Conservation (phyloP, 2,329 filamentous ascomycete genomes). For the Calonectria multiphialidica region DNA sequence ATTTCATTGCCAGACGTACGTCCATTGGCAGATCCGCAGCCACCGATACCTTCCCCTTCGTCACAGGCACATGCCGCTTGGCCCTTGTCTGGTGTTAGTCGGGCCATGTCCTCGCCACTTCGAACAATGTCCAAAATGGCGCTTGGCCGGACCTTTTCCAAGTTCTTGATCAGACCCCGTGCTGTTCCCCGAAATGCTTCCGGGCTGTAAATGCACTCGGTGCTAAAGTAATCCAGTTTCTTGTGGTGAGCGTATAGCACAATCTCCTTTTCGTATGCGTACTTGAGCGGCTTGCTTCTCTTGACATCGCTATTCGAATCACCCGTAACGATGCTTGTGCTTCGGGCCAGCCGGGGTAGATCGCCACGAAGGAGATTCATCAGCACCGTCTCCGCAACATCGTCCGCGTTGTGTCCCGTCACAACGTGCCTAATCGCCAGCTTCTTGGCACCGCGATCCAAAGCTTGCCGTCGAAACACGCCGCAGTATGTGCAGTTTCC, state of each 20-base stretch:
- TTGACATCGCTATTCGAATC: constrained; percentile 88
- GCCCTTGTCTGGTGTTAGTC: constrained; percentile 64
- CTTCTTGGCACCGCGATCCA: constrained; percentile 91
- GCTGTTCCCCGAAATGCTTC: constrained; percentile 97
- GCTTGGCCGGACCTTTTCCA: constrained; percentile 92
- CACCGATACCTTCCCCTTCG: constrained; percentile 63
- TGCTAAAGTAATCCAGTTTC: constrained; percentile 97
- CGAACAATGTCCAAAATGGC: constrained; percentile 95
- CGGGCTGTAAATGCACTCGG: constrained; percentile 97
- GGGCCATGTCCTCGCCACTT: constrained; percentile 96
- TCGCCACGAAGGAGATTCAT: constrained; percentile 97
- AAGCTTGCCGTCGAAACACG: constrained; percentile 92
- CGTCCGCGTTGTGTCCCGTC: constrained; percentile 97
- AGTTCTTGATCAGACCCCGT: constrained; percentile 90
- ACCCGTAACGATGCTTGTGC: constrained; percentile 89
- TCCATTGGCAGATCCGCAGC: constrained; percentile 77
- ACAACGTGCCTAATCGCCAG: constrained; percentile 93
- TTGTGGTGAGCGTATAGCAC: constrained; percentile 98
- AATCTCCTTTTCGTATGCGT: constrained; percentile 99
- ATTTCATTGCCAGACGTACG: constrained; percentile 80
- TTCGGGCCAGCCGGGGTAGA: constrained; percentile 85
- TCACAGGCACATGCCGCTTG: constrained; percentile 52
- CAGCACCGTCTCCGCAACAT: constrained; percentile 95
- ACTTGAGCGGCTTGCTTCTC: constrained; percentile 96
- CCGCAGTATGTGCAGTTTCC: constrained; percentile 99